Evolutionary conservation across 495 filamentous ascomycete genomes (phyloP).

Genomic region (Trichoderma asperelloides): DNA sequence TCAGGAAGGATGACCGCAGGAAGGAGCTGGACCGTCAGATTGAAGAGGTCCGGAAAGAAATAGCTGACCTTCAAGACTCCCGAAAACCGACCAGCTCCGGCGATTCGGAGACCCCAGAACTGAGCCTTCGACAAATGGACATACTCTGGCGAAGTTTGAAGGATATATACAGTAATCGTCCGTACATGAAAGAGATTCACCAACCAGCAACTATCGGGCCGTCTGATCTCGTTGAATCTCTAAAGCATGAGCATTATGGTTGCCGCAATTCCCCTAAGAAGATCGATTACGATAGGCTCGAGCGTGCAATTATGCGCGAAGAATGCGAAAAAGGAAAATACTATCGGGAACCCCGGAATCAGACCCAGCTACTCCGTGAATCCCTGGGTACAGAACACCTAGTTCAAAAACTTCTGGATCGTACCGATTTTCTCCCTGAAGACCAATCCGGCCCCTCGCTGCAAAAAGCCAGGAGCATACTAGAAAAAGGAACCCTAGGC

Average conservation of each 20-base stretch:
- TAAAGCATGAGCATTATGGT: neutral
- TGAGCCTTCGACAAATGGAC: conserved; percentile 4
- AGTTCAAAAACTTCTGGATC: conserved; percentile 3
- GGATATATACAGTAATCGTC: neutral
- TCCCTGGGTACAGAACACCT: neutral
- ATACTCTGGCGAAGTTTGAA: conserved; percentile 2
- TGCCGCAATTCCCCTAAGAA: neutral
- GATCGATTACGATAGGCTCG: neutral
- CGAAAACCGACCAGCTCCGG: neutral
- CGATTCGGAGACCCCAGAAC: neutral
- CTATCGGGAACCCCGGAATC: neutral
- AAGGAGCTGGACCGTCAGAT: conserved; percentile 54
- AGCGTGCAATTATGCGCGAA: neutral
- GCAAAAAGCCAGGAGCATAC: neutral
- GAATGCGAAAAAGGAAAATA: neutral
- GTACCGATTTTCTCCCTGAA: neutral
- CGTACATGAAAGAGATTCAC: conserved; percentile 7
- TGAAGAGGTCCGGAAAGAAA: conserved; percentile 28
- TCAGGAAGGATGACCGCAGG: conserved; percentile 50
- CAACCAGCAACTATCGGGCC: neutral
- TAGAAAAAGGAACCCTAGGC: neutral
- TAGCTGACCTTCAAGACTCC: neutral
- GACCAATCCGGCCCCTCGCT: neutral
- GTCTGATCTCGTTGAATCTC: neutral
- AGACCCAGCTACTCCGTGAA: neutral